Base-by-base conservation (phyloP, 192 early-diverging fungal species). In the Backusella parvicylindrica region DNA sequence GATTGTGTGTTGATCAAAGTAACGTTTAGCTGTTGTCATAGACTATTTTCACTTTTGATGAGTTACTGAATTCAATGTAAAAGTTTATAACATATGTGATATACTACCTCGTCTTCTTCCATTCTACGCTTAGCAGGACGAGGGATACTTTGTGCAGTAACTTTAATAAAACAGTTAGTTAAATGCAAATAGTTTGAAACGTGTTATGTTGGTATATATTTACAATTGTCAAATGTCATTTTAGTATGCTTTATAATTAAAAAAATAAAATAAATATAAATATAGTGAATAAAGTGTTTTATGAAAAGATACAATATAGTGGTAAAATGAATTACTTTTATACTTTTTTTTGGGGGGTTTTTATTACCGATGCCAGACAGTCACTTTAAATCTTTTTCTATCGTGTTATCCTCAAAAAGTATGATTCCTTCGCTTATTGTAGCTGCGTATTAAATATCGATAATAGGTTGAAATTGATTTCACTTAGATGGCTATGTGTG, bases 51-150 rank as follows among this genome's bases (percentile, higher is more conserved):
- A 6, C 6, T 60, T 60, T 28, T 60, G 6, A 26, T 60, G 28
- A 60, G 21, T 28, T 3, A 60, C 4, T 11, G 2, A 28, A 28
- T 60, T 60, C 23, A 21, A 21, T 8, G 28, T 28, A 47, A 35
- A 12, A 43, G n/a, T 43, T 43, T 15, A 43, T 43, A 43, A 15
- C 12, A 12, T 28, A 60, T 1, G 23, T 67, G 30, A 36, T n/a
- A 37, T 13, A 21, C n/a, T 70, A 70, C 68, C 68, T 70, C 68
- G 2, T 70, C 68, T 1, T 70, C 68, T 30, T 70, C 40, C 38
- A 70, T 43, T 70, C 68, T 70, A 47, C 68, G 68, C 40, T 70
- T 70, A 12, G 26, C 53, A 28, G 53, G 53, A 28, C 53, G 53
- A 60, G 53, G 23, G 23, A 60, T 60, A 12, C 53, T 60, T 12